Percentiles rank a stretch among this genome's conserved stretches.
Conservation (phyloP, 768 basidiomycete genomes). For the Boletus huronensis region DNA sequence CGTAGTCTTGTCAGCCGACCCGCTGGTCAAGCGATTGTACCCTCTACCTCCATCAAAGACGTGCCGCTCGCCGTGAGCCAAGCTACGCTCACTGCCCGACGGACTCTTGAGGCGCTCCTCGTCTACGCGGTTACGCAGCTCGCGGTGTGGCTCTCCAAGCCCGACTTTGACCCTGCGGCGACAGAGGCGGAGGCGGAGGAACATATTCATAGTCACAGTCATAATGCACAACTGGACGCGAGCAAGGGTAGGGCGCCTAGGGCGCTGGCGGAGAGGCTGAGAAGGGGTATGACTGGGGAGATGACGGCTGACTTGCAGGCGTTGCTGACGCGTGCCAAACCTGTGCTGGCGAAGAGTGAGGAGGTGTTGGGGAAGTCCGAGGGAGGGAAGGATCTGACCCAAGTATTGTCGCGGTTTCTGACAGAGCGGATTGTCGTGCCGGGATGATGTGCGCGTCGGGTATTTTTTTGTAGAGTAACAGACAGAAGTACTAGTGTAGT, state of each 20-base stretch:
- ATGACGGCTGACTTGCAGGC: slow-evolving; percentile 70
- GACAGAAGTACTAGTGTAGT: slow-evolving; percentile 15
- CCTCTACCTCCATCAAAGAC: slow-evolving; percentile 29
- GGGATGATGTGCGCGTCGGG: slow-evolving; percentile 24
- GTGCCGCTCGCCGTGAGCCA: slow-evolving; percentile 48
- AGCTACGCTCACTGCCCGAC: slow-evolving; percentile 53
- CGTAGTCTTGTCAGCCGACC: slow-evolving; percentile 63
- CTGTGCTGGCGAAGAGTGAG: slow-evolving; percentile 59
- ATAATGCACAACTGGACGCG: slow-evolving; percentile 17
- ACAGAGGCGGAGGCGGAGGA: slow-evolving; percentile 48
- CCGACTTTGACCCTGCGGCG: slow-evolving; percentile 52
- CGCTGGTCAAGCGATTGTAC: slow-evolving; percentile 50
- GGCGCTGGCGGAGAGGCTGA: slow-evolving; percentile 58
- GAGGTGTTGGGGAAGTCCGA: slow-evolving; percentile 39
- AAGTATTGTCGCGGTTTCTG: slow-evolving; percentile 60
- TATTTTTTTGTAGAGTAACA: background rate
- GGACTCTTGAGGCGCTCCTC: slow-evolving; percentile 63
- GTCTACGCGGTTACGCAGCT: slow-evolving; percentile 76
- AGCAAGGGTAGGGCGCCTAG: slow-evolving; percentile 41
- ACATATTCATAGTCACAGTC: slow-evolving; percentile 11
- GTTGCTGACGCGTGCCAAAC: slow-evolving; percentile 61
- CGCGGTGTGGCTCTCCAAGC: slow-evolving; percentile 72
- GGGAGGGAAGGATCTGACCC: slow-evolving; percentile 52
- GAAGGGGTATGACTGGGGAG: slow-evolving; percentile 78
- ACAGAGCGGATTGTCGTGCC: slow-evolving; percentile 53